Evolutionary conservation across 306 rosid genomes (phyloP), one percentile per base, ranked within the genome.

Genomic region (Castanea sativa): DNA sequence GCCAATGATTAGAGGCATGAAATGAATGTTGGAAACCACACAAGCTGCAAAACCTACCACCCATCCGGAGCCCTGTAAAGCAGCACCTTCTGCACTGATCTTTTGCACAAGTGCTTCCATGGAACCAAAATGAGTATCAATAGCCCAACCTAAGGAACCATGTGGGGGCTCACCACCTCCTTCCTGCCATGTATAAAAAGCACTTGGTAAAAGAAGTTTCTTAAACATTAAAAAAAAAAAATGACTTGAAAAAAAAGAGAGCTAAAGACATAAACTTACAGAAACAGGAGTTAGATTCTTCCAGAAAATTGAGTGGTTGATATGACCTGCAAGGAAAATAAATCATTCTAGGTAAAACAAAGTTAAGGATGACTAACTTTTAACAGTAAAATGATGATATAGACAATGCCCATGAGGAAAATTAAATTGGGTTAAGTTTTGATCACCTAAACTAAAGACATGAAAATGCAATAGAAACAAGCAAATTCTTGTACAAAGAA

Each of bases 51-150:
- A 82, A 85, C 92, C 77, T 87, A 96, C 99, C 97, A 93, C 99
- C 99, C 99, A 96, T 87, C 99, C 99, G 41, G 99, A 96, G 25
- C 99, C 99, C 87, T 96, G 99, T 53, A 96, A 57, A 32, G 91
- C 99, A 32, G 99, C 94, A 57, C 96, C 99, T 86, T 96, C 99
- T 9, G 96, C 85, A 55, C 83, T 95, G 53, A 91, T 52, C 82
- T 87, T 93, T 73, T 89, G 81, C 75, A 90, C 79, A 78, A 95
- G 83, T 64, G 83, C 79, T 65, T 93, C 97, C 8, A 89, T 65
- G 75, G 98, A 90, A 53, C 96, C 97, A 83, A 93, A 91, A 82
- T 84, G 70, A 3, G 87, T 77, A 79, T 95, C 99, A 65, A 95
- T 93, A 67, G 97, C 98, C 96, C 94, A 89, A 20, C 98, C 98